Base-by-base conservation (phyloP, 257 asterid species). In the Forsythia viridissima region DNA sequence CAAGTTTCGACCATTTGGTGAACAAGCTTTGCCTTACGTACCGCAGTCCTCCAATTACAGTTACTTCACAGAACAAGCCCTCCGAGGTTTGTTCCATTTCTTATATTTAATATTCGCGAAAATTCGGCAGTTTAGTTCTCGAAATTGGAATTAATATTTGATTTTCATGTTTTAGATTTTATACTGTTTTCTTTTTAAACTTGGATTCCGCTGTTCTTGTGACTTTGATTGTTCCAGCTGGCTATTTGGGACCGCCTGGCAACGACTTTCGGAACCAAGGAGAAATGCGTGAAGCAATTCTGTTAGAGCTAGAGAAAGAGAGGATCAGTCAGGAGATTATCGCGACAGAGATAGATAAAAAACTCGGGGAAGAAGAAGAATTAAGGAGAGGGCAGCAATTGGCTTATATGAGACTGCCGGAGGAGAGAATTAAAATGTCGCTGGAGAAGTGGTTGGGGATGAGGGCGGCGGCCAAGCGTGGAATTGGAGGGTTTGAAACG, bases 271-370 rank as follows among this genome's bases (percentile, higher is more conserved):
- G 2, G 38, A 3, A 63, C 16, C 70, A 0, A 21, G 11, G 70
- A 20, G 18, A 8, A n/a, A 6, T 67, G 46, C 77, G 30, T 41
- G 82, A 51, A 78, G 37, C 74, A 46, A 75, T 71, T 41, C 42
- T 40, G 78, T 78, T 79, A 46, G 82, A 80, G 51, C 3, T 80
- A 0, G 85, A 82, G 76, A 85, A 82, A 75, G 75, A 82, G 66
- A 74, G 71, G 41, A 87, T 80, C 44, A 75, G 82, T 40, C 79
- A 80, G 40, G 85, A 87, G 61, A 80, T 82, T 11, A 82, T 87
- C 30, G 84, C 74, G 2, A 73, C 77, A 48, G 86, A 84, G 74
- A 41, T 71, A 6, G 74, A 74, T 9, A 55, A 79, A 51, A 84
- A 84, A 40, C 82, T 79, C n/a, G 13, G 66, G 10, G 20, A 84